These are phyloP conservation scores for Botrytis tulipae DNA, from an alignment of 2,329 filamentous ascomycete species.

Conservation along the genomic window DNA sequence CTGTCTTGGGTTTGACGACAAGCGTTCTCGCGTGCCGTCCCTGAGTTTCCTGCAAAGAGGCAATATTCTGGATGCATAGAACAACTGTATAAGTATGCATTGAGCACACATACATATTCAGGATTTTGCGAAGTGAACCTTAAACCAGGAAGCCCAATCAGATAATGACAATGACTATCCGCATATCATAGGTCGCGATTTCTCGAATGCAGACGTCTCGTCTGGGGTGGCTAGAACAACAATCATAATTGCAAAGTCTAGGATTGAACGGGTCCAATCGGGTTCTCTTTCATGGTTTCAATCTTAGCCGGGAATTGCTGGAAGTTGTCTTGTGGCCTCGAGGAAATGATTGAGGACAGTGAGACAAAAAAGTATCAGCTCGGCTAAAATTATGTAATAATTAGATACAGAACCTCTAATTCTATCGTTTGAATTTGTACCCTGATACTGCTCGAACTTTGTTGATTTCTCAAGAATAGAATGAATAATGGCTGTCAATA, in stretches of 20 bases:
- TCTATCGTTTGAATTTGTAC: neutral
- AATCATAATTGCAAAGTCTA: neutral
- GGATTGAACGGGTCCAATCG: neutral
- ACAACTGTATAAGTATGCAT: neutral
- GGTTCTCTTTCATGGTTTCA: neutral
- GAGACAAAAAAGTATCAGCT: neutral
- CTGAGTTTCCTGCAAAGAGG: neutral
- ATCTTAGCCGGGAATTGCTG: neutral
- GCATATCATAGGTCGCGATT: neutral
- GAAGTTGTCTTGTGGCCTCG: neutral
- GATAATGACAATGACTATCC: neutral
- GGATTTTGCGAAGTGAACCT: neutral
- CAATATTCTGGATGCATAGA: constrained; percentile 2
- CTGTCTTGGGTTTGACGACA: neutral
- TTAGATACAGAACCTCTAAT: neutral
- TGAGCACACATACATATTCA: neutral
- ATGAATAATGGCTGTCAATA: neutral
- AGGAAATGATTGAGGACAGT: neutral
- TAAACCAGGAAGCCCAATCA: too few relatives aligned
- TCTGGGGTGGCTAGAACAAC: neutral
- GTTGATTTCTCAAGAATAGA: neutral
- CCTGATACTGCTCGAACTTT: neutral
- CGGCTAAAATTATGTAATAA: neutral
- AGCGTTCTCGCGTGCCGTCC: neutral
- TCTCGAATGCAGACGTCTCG: neutral